A percentile compares a stretch with the other conserved stretches of the same genome.
phyloP scores from a whole-genome alignment of 345 rosid species.

The Rhizophora apiculata region DNA sequence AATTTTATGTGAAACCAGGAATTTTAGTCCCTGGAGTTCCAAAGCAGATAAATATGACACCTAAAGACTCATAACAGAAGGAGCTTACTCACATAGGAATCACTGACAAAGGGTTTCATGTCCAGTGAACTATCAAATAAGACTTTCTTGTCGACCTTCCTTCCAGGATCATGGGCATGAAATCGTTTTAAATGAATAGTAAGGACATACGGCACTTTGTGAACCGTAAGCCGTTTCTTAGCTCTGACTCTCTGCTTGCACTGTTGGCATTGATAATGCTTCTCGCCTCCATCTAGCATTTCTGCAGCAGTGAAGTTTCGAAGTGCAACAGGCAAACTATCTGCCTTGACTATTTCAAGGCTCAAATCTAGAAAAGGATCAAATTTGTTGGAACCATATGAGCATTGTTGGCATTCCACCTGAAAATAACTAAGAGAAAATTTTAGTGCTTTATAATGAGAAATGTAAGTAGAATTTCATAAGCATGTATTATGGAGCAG shows the following conservation, averaged over 20 bases:
- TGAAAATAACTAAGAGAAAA: conserved; percentile 20
- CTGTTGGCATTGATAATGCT: conserved; percentile 76
- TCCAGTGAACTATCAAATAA: conserved; percentile 58
- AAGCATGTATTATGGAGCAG: not conserved
- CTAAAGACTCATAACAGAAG: not conserved
- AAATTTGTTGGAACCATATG: conserved; percentile 69
- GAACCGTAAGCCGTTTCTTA: conserved; percentile 73
- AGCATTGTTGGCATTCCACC: conserved; percentile 81
- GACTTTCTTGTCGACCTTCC: conserved; percentile 75
- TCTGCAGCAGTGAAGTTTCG: conserved; percentile 73
- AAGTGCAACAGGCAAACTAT: conserved; percentile 67
- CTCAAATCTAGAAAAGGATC: conserved; percentile 93
- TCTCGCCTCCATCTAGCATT: conserved; percentile 82
- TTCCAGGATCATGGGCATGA: conserved; percentile 64
- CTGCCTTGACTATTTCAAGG: conserved; percentile 82
- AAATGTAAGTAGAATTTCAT: not conserved
- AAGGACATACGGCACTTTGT: conserved; percentile 83
- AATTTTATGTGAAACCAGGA: too few relatives aligned
- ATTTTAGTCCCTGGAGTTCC: too few relatives aligned
- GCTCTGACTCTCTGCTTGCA: conserved; percentile 94
- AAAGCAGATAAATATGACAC: too few relatives aligned
- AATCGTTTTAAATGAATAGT: conserved; percentile 88
- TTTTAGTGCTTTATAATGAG: not conserved
- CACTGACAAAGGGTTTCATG: conserved; percentile 79
- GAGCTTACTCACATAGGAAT: conserved; percentile 62